phyloP scores from a whole-genome alignment of 305 asterid genomes.

The Fraxinus albicans region DNA sequence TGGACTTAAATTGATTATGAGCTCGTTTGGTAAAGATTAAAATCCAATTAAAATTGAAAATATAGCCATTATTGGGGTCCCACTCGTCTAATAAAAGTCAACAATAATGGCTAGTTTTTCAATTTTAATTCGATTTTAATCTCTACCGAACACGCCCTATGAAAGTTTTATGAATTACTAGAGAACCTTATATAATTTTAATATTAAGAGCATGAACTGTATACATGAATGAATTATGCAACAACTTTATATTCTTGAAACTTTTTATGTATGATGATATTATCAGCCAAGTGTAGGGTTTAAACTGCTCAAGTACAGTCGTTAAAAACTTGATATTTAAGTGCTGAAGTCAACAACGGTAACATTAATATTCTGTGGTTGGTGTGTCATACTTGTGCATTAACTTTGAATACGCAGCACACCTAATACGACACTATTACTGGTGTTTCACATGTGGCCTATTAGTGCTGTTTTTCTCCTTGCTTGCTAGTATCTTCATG shows the following conservation, averaged over 20 bases:
- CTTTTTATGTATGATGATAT: neutral
- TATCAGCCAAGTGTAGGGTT: neutral
- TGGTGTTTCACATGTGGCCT: neutral
- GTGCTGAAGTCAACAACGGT: neutral
- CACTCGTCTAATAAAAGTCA: no score
- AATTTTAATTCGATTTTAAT: no score
- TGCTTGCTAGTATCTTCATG: neutral
- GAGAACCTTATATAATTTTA: neutral
- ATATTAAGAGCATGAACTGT: neutral
- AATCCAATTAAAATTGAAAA: no score
- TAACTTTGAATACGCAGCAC: neutral
- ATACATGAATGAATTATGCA: neutral
- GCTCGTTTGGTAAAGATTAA: no score
- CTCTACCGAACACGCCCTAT: neutral
- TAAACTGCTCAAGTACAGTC: neutral
- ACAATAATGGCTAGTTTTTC: no score
- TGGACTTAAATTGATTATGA: neutral
- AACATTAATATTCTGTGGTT: neutral
- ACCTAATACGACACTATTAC: neutral
- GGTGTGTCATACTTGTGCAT: neutral
- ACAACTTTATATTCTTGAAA: neutral
- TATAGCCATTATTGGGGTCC: no score
- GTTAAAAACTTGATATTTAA: neutral
- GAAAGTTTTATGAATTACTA: neutral
- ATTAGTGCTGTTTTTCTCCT: neutral